Evolutionary conservation across 2,329 filamentous ascomycete genomes (phyloP).

Genomic region (Fulvia fulva): DNA sequence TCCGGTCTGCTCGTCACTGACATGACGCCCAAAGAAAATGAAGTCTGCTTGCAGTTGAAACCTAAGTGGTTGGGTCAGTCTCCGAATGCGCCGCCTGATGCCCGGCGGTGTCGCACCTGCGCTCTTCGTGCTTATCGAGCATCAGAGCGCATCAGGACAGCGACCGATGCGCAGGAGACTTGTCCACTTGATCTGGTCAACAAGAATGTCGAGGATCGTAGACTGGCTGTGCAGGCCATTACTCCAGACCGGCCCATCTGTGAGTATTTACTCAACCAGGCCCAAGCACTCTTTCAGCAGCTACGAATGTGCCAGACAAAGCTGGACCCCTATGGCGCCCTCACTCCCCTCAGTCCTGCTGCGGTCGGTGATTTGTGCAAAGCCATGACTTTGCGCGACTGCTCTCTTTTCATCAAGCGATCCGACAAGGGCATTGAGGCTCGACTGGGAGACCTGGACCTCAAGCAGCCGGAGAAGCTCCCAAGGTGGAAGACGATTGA

Average conservation of each 20-base stretch:
- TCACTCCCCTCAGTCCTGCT: conserved; percentile 5
- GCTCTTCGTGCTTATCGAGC: conserved; percentile 39
- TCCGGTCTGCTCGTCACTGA: conserved; percentile 34
- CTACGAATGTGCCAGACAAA: conserved; percentile 36
- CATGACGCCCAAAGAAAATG: conserved; percentile 29
- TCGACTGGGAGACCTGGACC: conserved; percentile 45
- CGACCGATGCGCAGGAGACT: conserved; percentile 30
- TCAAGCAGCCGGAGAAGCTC: conserved; percentile 43
- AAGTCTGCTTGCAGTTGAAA: conserved; percentile 41
- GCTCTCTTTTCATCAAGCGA: conserved; percentile 40
- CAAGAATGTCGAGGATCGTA: conserved; percentile 24
- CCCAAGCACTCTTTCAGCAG: conserved; percentile 35
- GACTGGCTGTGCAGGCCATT: conserved; percentile 21
- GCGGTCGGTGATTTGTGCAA: conserved; percentile 28
- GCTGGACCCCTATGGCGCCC: conserved; percentile 38
- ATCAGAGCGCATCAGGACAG: conserved; percentile 22
- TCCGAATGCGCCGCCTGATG: conserved; percentile 39
- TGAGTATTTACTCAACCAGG: conserved; percentile 29
- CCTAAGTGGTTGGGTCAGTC: conserved; percentile 49
- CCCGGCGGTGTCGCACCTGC: conserved; percentile 45
- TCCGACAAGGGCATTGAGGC: conserved; percentile 34
- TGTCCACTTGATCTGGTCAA: conserved; percentile 42
- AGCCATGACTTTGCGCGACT: conserved; percentile 49
- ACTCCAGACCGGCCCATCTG: conserved; percentile 24
- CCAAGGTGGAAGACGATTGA: conserved; percentile 42